A percentile compares a stretch with the other conserved stretches of the same genome.
Evolutionary conservation across 2,329 filamentous ascomycete genomes (phyloP).

Genomic region (Calonectria montana): DNA sequence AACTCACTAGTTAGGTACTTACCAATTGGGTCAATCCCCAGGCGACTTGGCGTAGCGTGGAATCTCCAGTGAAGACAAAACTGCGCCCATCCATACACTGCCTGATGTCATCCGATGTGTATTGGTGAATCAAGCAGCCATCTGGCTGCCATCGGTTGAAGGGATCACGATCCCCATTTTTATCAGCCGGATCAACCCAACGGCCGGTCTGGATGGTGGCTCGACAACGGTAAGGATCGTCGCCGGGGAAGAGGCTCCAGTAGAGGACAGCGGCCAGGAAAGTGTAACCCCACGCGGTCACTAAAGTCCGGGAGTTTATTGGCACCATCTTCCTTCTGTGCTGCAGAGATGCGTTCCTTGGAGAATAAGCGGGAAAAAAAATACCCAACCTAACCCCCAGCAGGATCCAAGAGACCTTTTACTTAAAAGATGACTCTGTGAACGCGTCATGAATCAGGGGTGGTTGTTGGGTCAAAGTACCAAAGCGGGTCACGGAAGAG

Average conservation of each 20-base stretch:
- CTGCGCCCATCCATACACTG: constrained; percentile 62
- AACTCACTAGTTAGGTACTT: not conserved
- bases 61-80: constrained; percentile 69
- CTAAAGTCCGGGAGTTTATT: not conserved
- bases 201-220: constrained; percentile 61
- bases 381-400: not conserved
- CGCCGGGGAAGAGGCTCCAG: constrained; percentile 6
- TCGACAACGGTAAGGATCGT: constrained; percentile 64
- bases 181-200: constrained; percentile 55
- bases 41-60: constrained; percentile 67
- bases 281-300: not conserved
- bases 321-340: not conserved
- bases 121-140: constrained; percentile 68
- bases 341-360: not conserved
- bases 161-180: constrained; percentile 38
- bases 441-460: constrained; percentile 5
- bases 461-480: not conserved
- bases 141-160: constrained; percentile 67
- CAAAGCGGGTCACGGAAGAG: not conserved
- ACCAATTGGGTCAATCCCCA: constrained; percentile 45
- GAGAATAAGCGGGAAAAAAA: not conserved
- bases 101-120: constrained; percentile 60
- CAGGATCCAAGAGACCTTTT: not conserved
- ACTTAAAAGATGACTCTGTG: not conserved
- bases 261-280: not conserved